Evolutionary conservation across 139 green algal genomes (phyloP), one percentile per base, ranked within the genome.

Genomic region (Zygnema circumcarinatum): DNA sequence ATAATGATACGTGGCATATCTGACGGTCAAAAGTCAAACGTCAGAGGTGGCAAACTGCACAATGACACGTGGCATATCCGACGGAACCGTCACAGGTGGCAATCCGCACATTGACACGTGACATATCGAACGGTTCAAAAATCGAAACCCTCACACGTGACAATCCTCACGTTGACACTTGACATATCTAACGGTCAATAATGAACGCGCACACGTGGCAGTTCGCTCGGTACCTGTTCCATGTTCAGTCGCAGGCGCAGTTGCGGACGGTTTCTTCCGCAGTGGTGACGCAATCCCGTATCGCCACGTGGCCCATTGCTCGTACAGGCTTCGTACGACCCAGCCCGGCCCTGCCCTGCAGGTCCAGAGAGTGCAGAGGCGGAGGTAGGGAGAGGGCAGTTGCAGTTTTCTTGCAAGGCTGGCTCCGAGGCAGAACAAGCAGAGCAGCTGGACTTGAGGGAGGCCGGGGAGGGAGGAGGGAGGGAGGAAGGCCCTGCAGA

Each of bases 251-350:
- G 68, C 38, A 76, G 1, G 38, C 38, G 68, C 35, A 53, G 35
- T 76, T 76, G 35, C 38, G 35, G 68, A 76, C 68, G 16, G 68
- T 36, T 11, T 76, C 68, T 35, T 53, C 68, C 1, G 68, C 68
- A 35, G 38, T 36, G 68, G 38, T 36, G 68, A 35, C 68, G 68
- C 38, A 53, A 25, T 76, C 38, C 11, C 35, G 35, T 35, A 76
- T 36, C 21, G 38, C 21, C 16, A 36, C 35, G 35, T 76, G 38
- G 25, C 38, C 38, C 35, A 36, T 36, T 35, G 38, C 35, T 35
- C 68, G 68, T 36, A 53, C 38, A 11, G 38, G 68, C 68, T 53
- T 76, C 1, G 68, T 53, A 35, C 38, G 16, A 22, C 38, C 35
- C 38, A 76, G 35, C 68, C 38, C 38, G 20, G 38, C 68, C 35